A percentile compares a stretch with the other conserved stretches of the same genome.
Conservation (phyloP, 768 basidiomycete genomes). For the Pholiota microspora region DNA sequence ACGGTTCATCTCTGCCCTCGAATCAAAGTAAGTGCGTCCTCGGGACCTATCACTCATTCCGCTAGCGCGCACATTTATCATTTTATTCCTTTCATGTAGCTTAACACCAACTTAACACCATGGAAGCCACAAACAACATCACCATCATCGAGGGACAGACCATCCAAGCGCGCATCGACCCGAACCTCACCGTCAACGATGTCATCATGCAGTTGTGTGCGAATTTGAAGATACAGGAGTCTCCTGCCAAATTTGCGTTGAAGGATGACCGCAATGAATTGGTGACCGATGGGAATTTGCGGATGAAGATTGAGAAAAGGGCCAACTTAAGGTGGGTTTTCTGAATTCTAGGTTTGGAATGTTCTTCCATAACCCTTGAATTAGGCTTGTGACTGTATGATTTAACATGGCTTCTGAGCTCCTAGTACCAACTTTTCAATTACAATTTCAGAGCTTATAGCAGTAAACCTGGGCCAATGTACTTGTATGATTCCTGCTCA, state of each 20-base stretch:
- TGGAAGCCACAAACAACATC: constrained; percentile 71
- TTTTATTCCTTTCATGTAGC: not conserved
- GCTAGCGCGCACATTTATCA: no score
- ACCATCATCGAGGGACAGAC: constrained; percentile 71
- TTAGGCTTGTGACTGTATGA: no score
- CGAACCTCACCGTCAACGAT: constrained; percentile 78
- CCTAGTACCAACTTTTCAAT: no score
- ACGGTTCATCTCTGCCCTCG: no score
- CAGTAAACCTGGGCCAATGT: no score
- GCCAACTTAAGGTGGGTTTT: constrained; percentile 68
- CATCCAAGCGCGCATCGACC: constrained; percentile 83
- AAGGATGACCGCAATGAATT: constrained; percentile 81
- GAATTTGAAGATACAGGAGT: constrained; percentile 76
- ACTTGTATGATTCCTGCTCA: no score
- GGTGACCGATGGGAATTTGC: constrained; percentile 84
- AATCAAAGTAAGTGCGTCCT: no score
- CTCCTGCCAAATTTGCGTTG: constrained; percentile 69
- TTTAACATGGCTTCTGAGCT: no score
- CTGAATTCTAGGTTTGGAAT: not conserved
- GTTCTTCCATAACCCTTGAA: no score
- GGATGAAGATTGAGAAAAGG: constrained; percentile 77
- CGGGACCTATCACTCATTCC: no score
- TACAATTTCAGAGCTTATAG: no score
- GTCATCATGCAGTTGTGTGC: constrained; percentile 81
- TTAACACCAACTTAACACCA: not conserved